A percentile compares a stretch with the other conserved stretches of the same genome.
Evolutionary conservation across 2,329 filamentous ascomycete species (phyloP).

Genomic region (Myriosclerotinia duriaeana): DNA sequence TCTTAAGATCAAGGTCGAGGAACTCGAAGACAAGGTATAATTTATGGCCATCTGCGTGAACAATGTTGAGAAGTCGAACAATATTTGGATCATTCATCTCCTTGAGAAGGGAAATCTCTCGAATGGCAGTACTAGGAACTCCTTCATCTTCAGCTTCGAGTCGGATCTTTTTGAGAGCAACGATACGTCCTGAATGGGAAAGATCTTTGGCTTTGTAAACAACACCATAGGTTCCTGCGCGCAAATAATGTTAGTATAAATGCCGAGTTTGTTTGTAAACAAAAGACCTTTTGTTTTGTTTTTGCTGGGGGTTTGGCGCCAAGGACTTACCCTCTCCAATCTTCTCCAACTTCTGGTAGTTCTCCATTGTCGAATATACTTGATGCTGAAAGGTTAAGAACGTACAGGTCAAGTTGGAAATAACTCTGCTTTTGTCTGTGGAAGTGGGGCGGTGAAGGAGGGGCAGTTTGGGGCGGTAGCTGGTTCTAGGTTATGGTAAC

Average conservation of each 20-base stretch:
- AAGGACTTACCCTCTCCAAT: conserved; percentile 78
- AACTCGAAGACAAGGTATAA: conserved; percentile 92
- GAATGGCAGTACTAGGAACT: conserved; percentile 88
- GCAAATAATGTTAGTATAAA: conserved; percentile 30
- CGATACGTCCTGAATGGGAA: conserved; percentile 76
- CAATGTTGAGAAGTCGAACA: conserved; percentile 84
- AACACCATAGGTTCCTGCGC: conserved; percentile 83
- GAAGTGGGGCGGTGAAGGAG: conserved; percentile 27
- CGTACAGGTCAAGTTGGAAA: conserved; percentile 30
- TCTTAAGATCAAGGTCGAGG: conserved; percentile 88
- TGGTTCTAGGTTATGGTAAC: conserved; percentile 21
- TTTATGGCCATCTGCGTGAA: conserved; percentile 92
- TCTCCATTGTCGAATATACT: conserved; percentile 62
- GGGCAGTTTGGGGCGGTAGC: conserved; percentile 30
- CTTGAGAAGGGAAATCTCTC: conserved; percentile 90
- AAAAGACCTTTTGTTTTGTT: conserved; percentile 4
- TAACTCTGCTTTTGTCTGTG: conserved; percentile 35
- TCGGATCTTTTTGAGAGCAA: conserved; percentile 92
- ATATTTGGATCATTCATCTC: conserved; percentile 94
- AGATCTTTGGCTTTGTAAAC: conserved; percentile 94
- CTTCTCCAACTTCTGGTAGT: conserved; percentile 96
- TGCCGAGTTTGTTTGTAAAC: conserved; percentile 12
- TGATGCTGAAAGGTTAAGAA: conserved; percentile 31
- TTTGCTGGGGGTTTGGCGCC: conserved; percentile 17
- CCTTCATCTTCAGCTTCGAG: conserved; percentile 94